Base-by-base conservation (phyloP, 75 land plant genomes). In the Cupressus sempervirens region DNA sequence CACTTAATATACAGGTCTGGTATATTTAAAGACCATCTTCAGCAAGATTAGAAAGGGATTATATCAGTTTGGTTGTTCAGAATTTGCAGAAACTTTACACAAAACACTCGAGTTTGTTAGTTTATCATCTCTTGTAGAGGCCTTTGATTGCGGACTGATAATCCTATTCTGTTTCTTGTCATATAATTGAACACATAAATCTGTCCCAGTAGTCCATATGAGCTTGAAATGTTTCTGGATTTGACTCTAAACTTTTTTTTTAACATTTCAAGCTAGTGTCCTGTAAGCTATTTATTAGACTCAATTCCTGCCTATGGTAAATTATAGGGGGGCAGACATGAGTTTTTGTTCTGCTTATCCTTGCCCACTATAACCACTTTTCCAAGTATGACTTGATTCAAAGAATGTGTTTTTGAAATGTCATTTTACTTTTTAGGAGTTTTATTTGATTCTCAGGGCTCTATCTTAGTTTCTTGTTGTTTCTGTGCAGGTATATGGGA, bases 401-500 rank as follows among this genome's bases (percentile, higher is more conserved):
- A 11, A 72, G 11, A 32, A 8, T 72, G 73, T 30, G 35, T 68
- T 68, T 26, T 68, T 29, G 26, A 6, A 26, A 72, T 9, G 32
- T 72, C 67, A 62, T 68, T 72, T 12, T 72, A 72, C 67, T 23
- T 68, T 72, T 12, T 72, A 72, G 15, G 14, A 10, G 35, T 72
- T 72, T 23, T 13, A 10, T 72, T 72, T 72, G 2, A 32, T 72
- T 72, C 32, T 72, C 1, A 11, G 3, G 74, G 8, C 7, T 72
- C 0, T 72, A 72, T 72, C 74, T 72, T 11, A 72, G 35, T 32
- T 72, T 72, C 14, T 32, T 15, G 32, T 30, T 80, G 40, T 85
- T 76, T 86, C 23, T 50, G 40, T 45, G 20, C 84, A 88, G 89
- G 84, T 85, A 94, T 84, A 96, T 93, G 93, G 98, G 98, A 14